Evolutionary conservation across 257 asterid species (phyloP).

Genomic region (Asclepias syriaca): DNA sequence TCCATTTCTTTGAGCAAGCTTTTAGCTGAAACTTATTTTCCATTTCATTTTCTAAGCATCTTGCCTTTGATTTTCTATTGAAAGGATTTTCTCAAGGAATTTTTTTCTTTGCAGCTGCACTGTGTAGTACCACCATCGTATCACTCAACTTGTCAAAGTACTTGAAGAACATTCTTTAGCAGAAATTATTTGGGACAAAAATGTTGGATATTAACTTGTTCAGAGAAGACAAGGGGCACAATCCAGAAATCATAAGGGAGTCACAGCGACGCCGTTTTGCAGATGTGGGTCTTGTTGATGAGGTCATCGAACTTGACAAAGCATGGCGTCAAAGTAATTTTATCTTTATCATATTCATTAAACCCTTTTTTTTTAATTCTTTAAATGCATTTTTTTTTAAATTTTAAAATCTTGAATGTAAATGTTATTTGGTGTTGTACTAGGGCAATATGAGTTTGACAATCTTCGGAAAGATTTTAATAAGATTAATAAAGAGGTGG

Average conservation of each 20-base stretch:
- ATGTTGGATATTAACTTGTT: slow-evolving; percentile 91
- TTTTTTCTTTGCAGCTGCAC: not conserved
- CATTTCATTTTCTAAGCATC: not conserved
- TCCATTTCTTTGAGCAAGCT: not conserved
- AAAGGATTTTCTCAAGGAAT: not conserved
- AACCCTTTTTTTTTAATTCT: no score
- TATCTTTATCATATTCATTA: not conserved
- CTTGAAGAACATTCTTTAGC: not conserved
- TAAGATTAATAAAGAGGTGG: slow-evolving; percentile 64
- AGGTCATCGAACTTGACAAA: slow-evolving; percentile 73
- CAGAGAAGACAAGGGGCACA: slow-evolving; percentile 79
- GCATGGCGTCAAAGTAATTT: slow-evolving; percentile 72
- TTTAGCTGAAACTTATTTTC: not conserved
- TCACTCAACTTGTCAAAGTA: not conserved
- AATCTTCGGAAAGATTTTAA: slow-evolving; percentile 65
- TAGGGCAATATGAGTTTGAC: slow-evolving; percentile 86
- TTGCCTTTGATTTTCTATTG: not conserved
- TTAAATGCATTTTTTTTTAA: not conserved
- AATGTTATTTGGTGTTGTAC: slow-evolving; percentile 1
- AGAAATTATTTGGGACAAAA: slow-evolving; percentile 7
- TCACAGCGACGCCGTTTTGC: slow-evolving; percentile 85
- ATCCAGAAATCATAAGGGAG: slow-evolving; percentile 76
- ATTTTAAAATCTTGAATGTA: not conserved
- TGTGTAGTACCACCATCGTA: not conserved
- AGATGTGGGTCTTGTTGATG: slow-evolving; percentile 55